Base-by-base conservation (phyloP, 495 filamentous ascomycete genomes). In the Chaetomidium leptoderma region DNA sequence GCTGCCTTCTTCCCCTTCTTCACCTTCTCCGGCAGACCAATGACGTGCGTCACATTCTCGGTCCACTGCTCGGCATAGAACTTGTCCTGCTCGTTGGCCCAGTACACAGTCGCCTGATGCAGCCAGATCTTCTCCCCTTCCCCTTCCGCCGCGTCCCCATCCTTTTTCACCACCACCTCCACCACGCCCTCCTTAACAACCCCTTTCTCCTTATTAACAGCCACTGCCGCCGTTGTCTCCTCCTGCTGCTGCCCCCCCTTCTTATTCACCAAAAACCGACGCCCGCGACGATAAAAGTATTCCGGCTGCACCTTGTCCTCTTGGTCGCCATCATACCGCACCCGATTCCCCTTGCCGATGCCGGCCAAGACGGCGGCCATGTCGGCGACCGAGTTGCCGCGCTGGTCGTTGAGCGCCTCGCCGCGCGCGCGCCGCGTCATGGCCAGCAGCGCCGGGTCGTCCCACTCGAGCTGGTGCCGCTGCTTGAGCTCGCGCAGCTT, bases 351-450 rank as follows among this genome's bases (percentile, higher is more conserved):
- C 63, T 73, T 70, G 40, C 74, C 79, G 0, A 58, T 37, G 8
- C 83, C 84, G 6, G 63, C 69, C 46, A 97, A 74, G 10, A 95
- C 87, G 24, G 83, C 84, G 1, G 93, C 89, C 24, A 97, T 73
- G 71, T 98, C 93, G 27, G 93, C 93, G 19, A 96, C 77, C 11
- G 78, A 80, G 67, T 92, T 95, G n/a, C 88, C 88, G 71, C 86
- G 90, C 77, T 96, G 90, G 76, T 96, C 78, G 86, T 90, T 91
- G 29, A 97, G 69, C 46, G 71, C 77, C 24, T 75, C 68, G 11
- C 83, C 87, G 32, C 88, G 78, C 62, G 84, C 73, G 63, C 79
- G 70, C 60, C 73, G 71, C 70, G 67, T 66, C 73, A 81, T 67
- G 68, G 61, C 49, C 17, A 70, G 61, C 58, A 81, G 71, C 50